Conservation (phyloP, 768 basidiomycete genomes). For the Tephrocybe sp. region DNA sequence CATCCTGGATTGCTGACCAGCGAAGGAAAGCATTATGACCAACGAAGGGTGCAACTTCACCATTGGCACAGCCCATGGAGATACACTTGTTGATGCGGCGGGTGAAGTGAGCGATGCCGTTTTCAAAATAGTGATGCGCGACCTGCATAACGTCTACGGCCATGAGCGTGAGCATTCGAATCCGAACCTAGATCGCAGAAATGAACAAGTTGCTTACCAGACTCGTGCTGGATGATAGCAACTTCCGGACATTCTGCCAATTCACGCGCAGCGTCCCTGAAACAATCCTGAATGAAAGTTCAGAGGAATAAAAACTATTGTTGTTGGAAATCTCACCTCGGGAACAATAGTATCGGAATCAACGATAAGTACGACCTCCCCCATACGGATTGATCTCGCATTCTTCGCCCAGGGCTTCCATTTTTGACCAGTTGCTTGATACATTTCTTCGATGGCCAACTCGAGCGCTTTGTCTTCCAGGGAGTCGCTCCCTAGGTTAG, state of each 20-base stretch:
- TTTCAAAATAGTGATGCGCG: slow-evolving; percentile 87
- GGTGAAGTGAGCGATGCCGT: slow-evolving; percentile 87
- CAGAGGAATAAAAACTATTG: neutral
- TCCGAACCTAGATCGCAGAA: no score
- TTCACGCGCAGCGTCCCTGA: slow-evolving; percentile 88
- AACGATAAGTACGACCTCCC: slow-evolving; percentile 78
- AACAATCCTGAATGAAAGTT: slow-evolving; percentile 61
- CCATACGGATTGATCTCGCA: slow-evolving; percentile 71
- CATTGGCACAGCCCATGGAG: slow-evolving; percentile 78
- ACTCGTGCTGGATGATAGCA: slow-evolving; percentile 89
- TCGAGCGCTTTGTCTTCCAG: slow-evolving; percentile 75
- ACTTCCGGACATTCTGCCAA: slow-evolving; percentile 80
- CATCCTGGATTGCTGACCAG: slow-evolving; percentile 89
- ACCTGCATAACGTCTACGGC: slow-evolving; percentile 85
- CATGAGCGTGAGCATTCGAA: no score
- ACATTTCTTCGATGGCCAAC: slow-evolving; percentile 74
- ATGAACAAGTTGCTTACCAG: no score
- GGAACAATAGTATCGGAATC: slow-evolving; percentile 83
- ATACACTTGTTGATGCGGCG: slow-evolving; percentile 83
- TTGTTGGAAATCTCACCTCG: slow-evolving; percentile 45
- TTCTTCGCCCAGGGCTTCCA: slow-evolving; percentile 81
- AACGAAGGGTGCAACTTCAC: slow-evolving; percentile 82
- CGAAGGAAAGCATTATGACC: slow-evolving; percentile 89
- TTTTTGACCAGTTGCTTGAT: slow-evolving; percentile 50
- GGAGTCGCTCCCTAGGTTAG: slow-evolving; percentile 38